A percentile compares a stretch with the other conserved stretches of the same genome.
Evolutionary conservation across 192 early-diverging fungal genomes (phyloP).

Genomic region (Linnemannia zychae): DNA sequence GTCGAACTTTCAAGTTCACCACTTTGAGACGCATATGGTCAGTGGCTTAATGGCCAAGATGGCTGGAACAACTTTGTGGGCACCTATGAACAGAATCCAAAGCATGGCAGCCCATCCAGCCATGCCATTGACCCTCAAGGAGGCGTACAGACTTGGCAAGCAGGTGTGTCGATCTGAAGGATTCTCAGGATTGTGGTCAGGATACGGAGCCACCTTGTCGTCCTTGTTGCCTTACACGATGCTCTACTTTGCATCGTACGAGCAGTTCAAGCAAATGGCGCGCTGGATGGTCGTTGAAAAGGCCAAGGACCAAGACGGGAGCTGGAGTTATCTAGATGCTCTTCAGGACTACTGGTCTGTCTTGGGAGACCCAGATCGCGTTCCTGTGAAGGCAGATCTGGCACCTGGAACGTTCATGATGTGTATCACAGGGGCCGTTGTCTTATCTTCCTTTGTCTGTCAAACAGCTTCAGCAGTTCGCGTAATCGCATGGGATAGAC

Average conservation of each 20-base stretch:
- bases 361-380: background rate
- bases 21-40: slow-evolving; percentile 34
- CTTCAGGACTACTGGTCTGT: slow-evolving; percentile 10
- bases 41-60: slow-evolving; percentile 42
- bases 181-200: slow-evolving; percentile 29
- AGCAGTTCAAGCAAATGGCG: slow-evolving; percentile 39
- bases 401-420: slow-evolving; percentile 30
- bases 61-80: slow-evolving; percentile 31
- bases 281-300: slow-evolving; percentile 13
- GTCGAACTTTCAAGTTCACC: slow-evolving; percentile 10
- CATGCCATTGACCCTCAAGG: slow-evolving; percentile 24
- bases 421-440: slow-evolving; percentile 37
- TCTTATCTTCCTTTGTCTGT: slow-evolving; percentile 31
- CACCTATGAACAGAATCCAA: slow-evolving; percentile 48
- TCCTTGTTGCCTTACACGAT: slow-evolving; percentile 39
- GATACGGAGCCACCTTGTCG: slow-evolving; percentile 22
- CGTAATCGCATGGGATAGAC: background rate
- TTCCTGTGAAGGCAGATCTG: slow-evolving; percentile 1
- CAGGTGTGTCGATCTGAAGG: slow-evolving; percentile 33
- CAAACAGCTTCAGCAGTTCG: slow-evolving; percentile 29
- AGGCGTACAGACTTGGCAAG: slow-evolving; percentile 11
- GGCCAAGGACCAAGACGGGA: background rate
- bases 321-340: background rate
- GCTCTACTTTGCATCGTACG: slow-evolving; percentile 49
- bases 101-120: slow-evolving; percentile 23